Evolutionary conservation across 257 asterid species (phyloP), one percentile per base, ranked within the genome.

Genomic region (Gentiana macrophylla): DNA sequence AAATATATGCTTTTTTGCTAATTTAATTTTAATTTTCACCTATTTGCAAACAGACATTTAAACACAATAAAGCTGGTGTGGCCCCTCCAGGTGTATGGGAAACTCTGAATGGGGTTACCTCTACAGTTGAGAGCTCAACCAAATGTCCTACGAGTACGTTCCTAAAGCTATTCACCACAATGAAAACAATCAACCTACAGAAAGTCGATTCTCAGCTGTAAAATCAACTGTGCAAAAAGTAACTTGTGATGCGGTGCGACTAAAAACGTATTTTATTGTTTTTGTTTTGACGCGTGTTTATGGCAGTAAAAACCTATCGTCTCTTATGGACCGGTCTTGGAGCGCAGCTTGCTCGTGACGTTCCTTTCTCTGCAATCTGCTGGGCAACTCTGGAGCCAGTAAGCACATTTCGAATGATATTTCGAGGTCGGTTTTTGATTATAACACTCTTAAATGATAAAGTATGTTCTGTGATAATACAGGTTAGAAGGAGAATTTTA

Each of bases 361-460:
- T 88, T 57, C 97, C 97, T 35, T 85, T 84, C 74, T 85, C 97
- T 67, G 97, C 97, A 32, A 77, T 88, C 60, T 85, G 97, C 70
- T 88, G 97, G 97, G 71, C 95, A 57, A 63, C 88, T 60, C 86
- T 88, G 53, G 97, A 88, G 74, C 95, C 94, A 51, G 97, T 85
- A 71, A 70, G 82, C 35, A n/a, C 55, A 48, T 53, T 11, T 65
- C 59, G 3, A 60, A 2, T 6, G 12, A 11, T 36, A 49, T 44
- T 52, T 48, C 10, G 32, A 12, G 37, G 37, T 61, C 11, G 48
- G 36, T 10, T 37, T 13, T 12, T 2, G 33, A n/a, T 10, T 7
- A n/a, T 62, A 35, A 32, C 47, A 49, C 24, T 5, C 32, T 35
- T 52, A 5, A 36, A 11, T 38, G 12, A 33, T 44, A 46, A 12